phyloP scores from a whole-genome alignment of 2,329 filamentous ascomycete genomes.

The Didymella segeticola region DNA sequence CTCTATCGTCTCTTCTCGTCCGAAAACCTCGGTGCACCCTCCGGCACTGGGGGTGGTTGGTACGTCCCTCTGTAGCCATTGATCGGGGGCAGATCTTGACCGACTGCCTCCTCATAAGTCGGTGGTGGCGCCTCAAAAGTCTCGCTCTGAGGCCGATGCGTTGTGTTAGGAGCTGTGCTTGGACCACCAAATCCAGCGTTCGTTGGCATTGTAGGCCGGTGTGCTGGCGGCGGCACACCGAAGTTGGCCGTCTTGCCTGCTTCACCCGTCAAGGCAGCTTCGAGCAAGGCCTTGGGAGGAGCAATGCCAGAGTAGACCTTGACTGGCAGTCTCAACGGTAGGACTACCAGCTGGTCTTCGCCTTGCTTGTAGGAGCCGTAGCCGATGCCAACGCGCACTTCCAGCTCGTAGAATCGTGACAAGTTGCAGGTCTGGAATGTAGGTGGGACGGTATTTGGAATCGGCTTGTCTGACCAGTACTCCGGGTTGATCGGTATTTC shows the following conservation, averaged over 20 bases:
- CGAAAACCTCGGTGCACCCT: slow-evolving; percentile 45
- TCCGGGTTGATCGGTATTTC: slow-evolving; percentile 73
- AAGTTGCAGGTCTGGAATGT: slow-evolving; percentile 91
- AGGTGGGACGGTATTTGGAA: slow-evolving; percentile 88
- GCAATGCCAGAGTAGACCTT: slow-evolving; percentile 87
- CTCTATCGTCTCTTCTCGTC: slow-evolving; percentile 47
- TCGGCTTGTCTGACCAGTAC: slow-evolving; percentile 73
- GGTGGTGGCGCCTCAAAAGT: slow-evolving; percentile 68
- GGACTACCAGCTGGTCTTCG: slow-evolving; percentile 74
- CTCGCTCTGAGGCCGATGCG: slow-evolving; percentile 12
- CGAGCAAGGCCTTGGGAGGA: slow-evolving; percentile 77
- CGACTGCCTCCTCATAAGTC: slow-evolving; percentile 93
- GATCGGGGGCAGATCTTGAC: slow-evolving; percentile 75
- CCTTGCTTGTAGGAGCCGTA: slow-evolving; percentile 68
- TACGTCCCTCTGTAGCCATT: slow-evolving; percentile 75
- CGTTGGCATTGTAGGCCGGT: slow-evolving; percentile 35
- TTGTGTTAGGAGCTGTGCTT: slow-evolving; percentile 18
- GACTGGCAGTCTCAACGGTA: slow-evolving; percentile 80
- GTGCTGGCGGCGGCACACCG: slow-evolving; percentile 23
- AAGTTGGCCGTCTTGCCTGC: slow-evolving; percentile 17
- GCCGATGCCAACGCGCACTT: slow-evolving; percentile 78
- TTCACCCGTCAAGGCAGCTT: slow-evolving; percentile 61
- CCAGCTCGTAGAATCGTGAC: slow-evolving; percentile 79
- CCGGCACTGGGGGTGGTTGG: slow-evolving; percentile 51
- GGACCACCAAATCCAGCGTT: slow-evolving; percentile 27